Conservation (phyloP, 345 rosid genomes). For the Citrus cavaleriei region DNA sequence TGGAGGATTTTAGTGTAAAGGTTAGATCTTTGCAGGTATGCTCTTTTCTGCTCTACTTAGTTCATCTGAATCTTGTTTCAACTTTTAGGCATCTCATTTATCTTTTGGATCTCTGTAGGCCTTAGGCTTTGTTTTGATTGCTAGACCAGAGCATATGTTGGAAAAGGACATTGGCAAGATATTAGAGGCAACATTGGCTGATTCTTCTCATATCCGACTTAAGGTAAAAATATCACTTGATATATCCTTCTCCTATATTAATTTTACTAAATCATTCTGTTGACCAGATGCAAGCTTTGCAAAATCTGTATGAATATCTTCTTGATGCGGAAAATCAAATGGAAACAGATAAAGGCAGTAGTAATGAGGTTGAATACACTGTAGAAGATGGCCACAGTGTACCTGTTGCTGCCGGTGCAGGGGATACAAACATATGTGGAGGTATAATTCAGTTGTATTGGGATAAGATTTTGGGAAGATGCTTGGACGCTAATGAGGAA, state of each 20-base stretch:
- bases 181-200: conserved; percentile 68
- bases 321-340: conserved; percentile 94
- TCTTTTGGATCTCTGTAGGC: conserved; percentile 54
- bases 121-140: conserved; percentile 89
- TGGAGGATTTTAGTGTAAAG: conserved; percentile 77
- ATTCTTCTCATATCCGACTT: conserved; percentile 67
- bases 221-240: conserved; percentile 50
- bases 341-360: conserved; percentile 58
- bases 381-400: conserved; percentile 59
- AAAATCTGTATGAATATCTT: conserved; percentile 92
- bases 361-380: conserved; percentile 32
- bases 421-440: conserved; percentile 98
- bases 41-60: conserved; percentile 1
- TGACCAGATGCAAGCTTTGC: conserved; percentile 87
- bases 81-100: conserved; percentile 9
- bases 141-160: conserved; percentile 96
- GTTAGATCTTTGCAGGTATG: conserved; percentile 94
- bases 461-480: conserved; percentile 83
- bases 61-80: conserved; percentile 6
- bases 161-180: conserved; percentile 87
- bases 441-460: conserved; percentile 96
- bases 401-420: conserved; percentile 99
- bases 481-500: conserved; percentile 79
- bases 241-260: not conserved
- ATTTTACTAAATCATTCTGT: conserved; percentile 26